phyloP scores from a whole-genome alignment of 1,284 basidiomycete genomes.

The Pseudozyma thailandica region DNA sequence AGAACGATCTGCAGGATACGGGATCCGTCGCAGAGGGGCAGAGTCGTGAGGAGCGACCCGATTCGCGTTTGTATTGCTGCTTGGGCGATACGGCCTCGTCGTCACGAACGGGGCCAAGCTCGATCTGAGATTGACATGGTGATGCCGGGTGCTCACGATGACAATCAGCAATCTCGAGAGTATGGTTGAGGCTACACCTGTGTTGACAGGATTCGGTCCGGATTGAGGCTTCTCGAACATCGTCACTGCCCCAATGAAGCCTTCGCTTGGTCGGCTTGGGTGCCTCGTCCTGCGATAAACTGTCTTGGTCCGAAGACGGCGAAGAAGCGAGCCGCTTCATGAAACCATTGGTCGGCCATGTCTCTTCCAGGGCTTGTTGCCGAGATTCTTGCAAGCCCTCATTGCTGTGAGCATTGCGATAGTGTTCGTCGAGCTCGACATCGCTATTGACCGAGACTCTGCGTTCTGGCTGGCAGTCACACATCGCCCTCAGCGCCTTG shows the following conservation, averaged over 20 bases:
- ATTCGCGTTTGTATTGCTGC: neutral
- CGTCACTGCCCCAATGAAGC: slow-evolving; percentile 55
- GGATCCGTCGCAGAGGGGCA: slow-evolving; percentile 3
- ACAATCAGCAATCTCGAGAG: no score
- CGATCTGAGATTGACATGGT: neutral
- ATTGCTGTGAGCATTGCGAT: slow-evolving; percentile 20
- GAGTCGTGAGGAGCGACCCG: neutral
- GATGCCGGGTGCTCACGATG: neutral
- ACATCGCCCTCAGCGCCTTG: slow-evolving; percentile 33
- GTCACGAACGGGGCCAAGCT: neutral
- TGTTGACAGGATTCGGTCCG: slow-evolving; percentile 13
- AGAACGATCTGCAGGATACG: slow-evolving; percentile 15
- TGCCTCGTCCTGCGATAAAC: neutral
- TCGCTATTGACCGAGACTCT: slow-evolving; percentile 11
- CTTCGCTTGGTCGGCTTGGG: slow-evolving; percentile 24
- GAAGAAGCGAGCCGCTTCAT: slow-evolving; percentile 5
- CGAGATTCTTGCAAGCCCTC: slow-evolving; percentile 1
- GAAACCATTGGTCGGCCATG: neutral
- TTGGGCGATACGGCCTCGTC: neutral
- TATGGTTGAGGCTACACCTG: neutral
- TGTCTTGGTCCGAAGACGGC: slow-evolving; percentile 6
- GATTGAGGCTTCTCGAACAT: slow-evolving; percentile 25
- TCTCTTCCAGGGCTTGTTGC: neutral
- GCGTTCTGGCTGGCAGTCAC: slow-evolving; percentile 27
- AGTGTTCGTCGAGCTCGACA: slow-evolving; percentile 35